Percentiles rank a stretch among this genome's conserved stretches.
phyloP scores from a whole-genome alignment of 1,284 basidiomycete species.

The Cerrena zonata region DNA sequence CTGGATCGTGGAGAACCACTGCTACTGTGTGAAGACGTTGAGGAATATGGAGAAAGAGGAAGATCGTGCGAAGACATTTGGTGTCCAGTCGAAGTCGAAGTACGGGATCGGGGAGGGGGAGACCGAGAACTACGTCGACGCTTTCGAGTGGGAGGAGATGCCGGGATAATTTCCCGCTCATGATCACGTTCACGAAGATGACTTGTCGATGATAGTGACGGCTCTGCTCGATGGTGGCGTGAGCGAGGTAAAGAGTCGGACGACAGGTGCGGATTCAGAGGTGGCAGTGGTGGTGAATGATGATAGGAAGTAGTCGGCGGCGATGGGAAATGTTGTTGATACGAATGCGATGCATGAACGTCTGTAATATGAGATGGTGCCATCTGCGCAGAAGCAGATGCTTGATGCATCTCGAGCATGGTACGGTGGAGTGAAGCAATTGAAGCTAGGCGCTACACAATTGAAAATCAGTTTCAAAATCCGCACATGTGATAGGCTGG shows the following conservation, averaged over 20 bases:
- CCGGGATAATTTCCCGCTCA: conserved; percentile 9
- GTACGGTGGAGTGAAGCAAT: conserved; percentile 62
- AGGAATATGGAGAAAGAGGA: conserved; percentile 27
- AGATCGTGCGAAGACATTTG: conserved; percentile 14
- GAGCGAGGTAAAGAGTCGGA: conserved; percentile 10
- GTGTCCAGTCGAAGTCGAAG: conserved; percentile 7
- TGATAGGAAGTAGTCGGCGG: conserved; percentile 25
- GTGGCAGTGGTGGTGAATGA: conserved; percentile 19
- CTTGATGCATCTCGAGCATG: conserved; percentile 58
- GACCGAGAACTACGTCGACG: conserved; percentile 25
- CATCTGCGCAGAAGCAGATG: conserved; percentile 9
- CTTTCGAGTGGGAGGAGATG: conserved; percentile 21
- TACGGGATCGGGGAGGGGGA: conserved; percentile 14
- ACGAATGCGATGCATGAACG: conserved; percentile 14
- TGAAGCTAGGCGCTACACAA: conserved; percentile 58
- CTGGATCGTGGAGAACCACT: conserved; percentile 28
- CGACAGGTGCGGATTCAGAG: conserved; percentile 7
- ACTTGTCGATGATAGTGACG: conserved; percentile 14
- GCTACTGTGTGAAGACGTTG: conserved; percentile 24
- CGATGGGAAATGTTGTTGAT: conserved; percentile 23
- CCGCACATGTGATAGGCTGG: background rate
- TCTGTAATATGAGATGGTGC: conserved; percentile 17
- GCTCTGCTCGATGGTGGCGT: conserved; percentile 17
- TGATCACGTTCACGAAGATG: conserved; percentile 8
- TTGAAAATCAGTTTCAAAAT: background rate